Evolutionary conservation across 2,329 filamentous ascomycete species (phyloP).

Genomic region (Phaeosphaeria sp.): DNA sequence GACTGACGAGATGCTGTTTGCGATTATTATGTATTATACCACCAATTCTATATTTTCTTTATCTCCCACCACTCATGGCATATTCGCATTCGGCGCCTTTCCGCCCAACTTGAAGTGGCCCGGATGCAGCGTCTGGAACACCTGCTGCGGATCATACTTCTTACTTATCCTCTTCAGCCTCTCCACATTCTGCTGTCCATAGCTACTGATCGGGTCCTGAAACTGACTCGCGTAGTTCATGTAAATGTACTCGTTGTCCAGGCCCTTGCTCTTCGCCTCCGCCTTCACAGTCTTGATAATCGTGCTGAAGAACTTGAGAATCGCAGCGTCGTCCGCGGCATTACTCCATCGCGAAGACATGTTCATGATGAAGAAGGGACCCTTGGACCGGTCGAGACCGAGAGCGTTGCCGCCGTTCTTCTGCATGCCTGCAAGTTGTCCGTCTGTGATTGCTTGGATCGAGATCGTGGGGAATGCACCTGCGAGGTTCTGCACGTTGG

Average conservation of each 20-base stretch:
- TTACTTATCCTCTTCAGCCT: constrained; percentile 40
- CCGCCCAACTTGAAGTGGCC: constrained; percentile 48
- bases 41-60: neutral
- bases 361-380: constrained; percentile 29
- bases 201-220: constrained; percentile 47
- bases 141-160: constrained; percentile 49
- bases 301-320: constrained; percentile 23
- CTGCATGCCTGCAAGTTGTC: constrained; percentile 29
- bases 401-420: constrained; percentile 38
- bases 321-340: constrained; percentile 23
- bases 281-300: constrained; percentile 24
- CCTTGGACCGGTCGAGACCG: constrained; percentile 25
- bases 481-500: constrained; percentile 14
- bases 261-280: constrained; percentile 20
- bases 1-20: neutral
- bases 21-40: constrained; percentile 1
- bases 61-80: neutral
- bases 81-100: constrained; percentile 5
- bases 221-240: constrained; percentile 55
- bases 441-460: constrained; percentile 32
- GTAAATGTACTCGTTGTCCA: constrained; percentile 38
- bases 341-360: constrained; percentile 23
- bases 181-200: constrained; percentile 43
- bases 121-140: constrained; percentile 50
- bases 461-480: constrained; percentile 25